Percentiles rank a stretch among this genome's conserved stretches.
phyloP scores from a whole-genome alignment of 805 yeast species.

The Sungouiella thailandica region DNA sequence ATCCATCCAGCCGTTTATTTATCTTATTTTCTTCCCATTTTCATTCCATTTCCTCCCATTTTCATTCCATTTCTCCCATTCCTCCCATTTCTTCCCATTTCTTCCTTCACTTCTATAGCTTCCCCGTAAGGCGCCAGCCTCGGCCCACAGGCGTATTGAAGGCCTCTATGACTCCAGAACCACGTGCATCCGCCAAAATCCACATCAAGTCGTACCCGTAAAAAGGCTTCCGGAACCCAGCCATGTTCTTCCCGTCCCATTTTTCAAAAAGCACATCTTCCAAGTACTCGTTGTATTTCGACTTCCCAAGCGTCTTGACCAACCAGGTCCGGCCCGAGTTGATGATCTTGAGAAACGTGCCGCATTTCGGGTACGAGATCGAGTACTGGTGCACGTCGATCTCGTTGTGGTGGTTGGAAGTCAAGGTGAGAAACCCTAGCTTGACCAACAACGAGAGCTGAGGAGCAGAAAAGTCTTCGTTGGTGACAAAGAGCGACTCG shows the following conservation, averaged over 20 bases:
- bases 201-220: slow-evolving; percentile 48
- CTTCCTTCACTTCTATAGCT: too few relatives aligned
- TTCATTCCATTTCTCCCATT: too few relatives aligned
- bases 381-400: slow-evolving; percentile 37
- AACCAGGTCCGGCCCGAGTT: slow-evolving; percentile 42
- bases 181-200: slow-evolving; percentile 47
- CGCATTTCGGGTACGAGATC: slow-evolving; percentile 47
- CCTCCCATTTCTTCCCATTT: too few relatives aligned
- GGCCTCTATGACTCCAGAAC: slow-evolving; percentile 48
- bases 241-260: slow-evolving; percentile 42
- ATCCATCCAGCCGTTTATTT: too few relatives aligned
- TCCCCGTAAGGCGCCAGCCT: slow-evolving; percentile 55
- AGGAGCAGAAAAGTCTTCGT: slow-evolving; percentile 19
- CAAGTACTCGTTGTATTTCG: slow-evolving; percentile 38
- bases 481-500: slow-evolving; percentile 23
- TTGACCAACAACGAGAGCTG: slow-evolving; percentile 30
- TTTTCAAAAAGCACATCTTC: slow-evolving; percentile 38
- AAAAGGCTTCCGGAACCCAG: slow-evolving; percentile 41
- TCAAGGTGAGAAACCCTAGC: slow-evolving; percentile 41
- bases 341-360: slow-evolving; percentile 41
- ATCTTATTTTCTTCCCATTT: too few relatives aligned
- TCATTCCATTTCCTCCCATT: too few relatives aligned
- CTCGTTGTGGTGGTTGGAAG: slow-evolving; percentile 40
- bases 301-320: slow-evolving; percentile 31
- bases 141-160: slow-evolving; percentile 51